Evolutionary conservation across 495 filamentous ascomycete genomes (phyloP).

Genomic region (Lasiosphaeris hirsuta): DNA sequence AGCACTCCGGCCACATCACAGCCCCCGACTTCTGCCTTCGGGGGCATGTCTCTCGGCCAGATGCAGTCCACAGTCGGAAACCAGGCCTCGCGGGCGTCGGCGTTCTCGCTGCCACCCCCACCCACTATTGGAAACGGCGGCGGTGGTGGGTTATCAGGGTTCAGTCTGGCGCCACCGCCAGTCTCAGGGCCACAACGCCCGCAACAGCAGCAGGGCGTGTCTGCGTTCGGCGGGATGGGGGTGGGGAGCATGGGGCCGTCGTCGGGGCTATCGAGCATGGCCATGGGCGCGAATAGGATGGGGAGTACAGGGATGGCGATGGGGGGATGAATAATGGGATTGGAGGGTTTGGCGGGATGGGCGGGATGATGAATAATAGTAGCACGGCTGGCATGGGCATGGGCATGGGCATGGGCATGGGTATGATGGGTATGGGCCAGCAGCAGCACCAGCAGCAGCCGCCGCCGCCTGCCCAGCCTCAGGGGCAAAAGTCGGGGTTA

Average conservation of each 20-base stretch:
- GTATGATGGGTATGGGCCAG: slow-evolving; percentile 20
- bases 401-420: slow-evolving; percentile 28
- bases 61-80: slow-evolving; percentile 23
- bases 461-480: slow-evolving; percentile 29
- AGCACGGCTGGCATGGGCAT: slow-evolving; percentile 9
- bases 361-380: slow-evolving; percentile 16
- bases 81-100: slow-evolving; percentile 26
- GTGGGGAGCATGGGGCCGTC: slow-evolving; percentile 8
- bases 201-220: slow-evolving; percentile 7
- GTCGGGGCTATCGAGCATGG: neutral
- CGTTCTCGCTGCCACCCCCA: slow-evolving; percentile 51
- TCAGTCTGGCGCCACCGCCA: slow-evolving; percentile 42
- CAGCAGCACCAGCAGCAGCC: slow-evolving; percentile 28
- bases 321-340: slow-evolving; percentile 16
- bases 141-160: slow-evolving; percentile 25
- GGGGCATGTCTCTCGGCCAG: slow-evolving; percentile 36
- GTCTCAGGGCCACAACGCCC: slow-evolving; percentile 19
- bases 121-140: slow-evolving; percentile 14
- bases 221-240: slow-evolving; percentile 4
- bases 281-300: neutral
- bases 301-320: slow-evolving; percentile 21
- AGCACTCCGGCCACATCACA: slow-evolving; percentile 20
- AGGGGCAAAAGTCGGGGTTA: slow-evolving; percentile 57
- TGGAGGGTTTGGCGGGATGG: slow-evolving; percentile 24
- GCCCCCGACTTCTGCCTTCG: slow-evolving; percentile 21